These are phyloP conservation scores for Melanogaster broomeanus DNA, from an alignment of 768 basidiomycete species.

Conservation along the genomic window DNA sequence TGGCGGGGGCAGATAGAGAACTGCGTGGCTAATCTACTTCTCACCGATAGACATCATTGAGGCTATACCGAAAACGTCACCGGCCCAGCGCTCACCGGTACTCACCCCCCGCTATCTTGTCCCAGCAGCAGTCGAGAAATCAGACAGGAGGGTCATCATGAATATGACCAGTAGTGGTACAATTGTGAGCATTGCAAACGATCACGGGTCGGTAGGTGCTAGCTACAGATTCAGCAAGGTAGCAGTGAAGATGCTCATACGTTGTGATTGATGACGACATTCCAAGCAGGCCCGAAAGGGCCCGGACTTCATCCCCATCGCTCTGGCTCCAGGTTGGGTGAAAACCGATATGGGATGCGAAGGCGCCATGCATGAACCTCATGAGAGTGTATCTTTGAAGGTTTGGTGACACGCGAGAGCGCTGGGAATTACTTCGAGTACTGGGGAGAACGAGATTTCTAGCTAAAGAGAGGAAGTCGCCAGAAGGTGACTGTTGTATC, in stretches of 20 bases:
- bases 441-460: constrained; percentile 15
- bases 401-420: background rate
- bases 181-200: constrained; percentile 25
- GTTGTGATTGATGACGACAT: constrained; percentile 13
- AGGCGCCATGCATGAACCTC: constrained; percentile 29
- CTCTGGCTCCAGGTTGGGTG: constrained; percentile 89
- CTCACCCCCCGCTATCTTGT: no score
- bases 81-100: no score
- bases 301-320: constrained; percentile 48
- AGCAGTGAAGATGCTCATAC: no score
- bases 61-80: constrained; percentile 32
- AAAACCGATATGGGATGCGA: constrained; percentile 53
- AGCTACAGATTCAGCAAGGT: constrained; percentile 17
- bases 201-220: constrained; percentile 1
- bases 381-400: constrained; percentile 30
- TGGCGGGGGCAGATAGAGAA: constrained; percentile 30
- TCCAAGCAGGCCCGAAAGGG: constrained; percentile 15
- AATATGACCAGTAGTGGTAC: no score
- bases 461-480: no score
- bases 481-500: no score
- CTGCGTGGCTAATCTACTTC: constrained; percentile 23
- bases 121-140: no score
- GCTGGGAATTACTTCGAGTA: constrained; percentile 11
- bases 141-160: no score
- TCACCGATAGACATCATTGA: constrained; percentile 19